These are phyloP conservation scores for Solanum chaucha DNA, from an alignment of 257 asterid species.

Conservation along the genomic window DNA sequence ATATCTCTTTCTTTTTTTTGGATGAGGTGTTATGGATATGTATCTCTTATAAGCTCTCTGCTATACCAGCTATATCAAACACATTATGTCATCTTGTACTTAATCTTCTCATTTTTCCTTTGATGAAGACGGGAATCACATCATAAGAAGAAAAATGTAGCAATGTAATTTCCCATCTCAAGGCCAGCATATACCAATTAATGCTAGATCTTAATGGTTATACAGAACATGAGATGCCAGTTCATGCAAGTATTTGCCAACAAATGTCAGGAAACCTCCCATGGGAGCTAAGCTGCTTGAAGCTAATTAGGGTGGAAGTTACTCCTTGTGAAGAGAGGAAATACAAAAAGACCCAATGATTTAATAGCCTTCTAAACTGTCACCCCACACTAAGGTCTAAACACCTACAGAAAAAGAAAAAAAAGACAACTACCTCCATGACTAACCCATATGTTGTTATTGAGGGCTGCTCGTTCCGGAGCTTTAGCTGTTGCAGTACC, in stretches of 20 bases:
- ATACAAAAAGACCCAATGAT: not conserved
- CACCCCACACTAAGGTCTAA: not conserved
- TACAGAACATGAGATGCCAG: not conserved
- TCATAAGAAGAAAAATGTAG: not conserved
- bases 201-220: not conserved
- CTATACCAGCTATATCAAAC: not conserved
- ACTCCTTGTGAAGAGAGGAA: not conserved
- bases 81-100: not conserved
- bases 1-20: not conserved
- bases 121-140: not conserved
- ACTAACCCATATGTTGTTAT: conserved; percentile 79
- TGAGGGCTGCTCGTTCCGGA: conserved; percentile 52
- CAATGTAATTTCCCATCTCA: not conserved
- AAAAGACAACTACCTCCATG: conserved; percentile 65
- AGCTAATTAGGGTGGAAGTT: not conserved
- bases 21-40: not conserved
- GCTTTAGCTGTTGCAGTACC: conserved; percentile 81
- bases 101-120: not conserved
- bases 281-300: not conserved
- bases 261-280: not conserved
- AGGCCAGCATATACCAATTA: not conserved
- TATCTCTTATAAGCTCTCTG: not conserved
- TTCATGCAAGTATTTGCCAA: not conserved
- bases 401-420: not conserved
- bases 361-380: not conserved